These are phyloP conservation scores for Chaetomiaceae sp. DNA, from an alignment of 2,329 filamentous ascomycete genomes.

Conservation along the genomic window DNA sequence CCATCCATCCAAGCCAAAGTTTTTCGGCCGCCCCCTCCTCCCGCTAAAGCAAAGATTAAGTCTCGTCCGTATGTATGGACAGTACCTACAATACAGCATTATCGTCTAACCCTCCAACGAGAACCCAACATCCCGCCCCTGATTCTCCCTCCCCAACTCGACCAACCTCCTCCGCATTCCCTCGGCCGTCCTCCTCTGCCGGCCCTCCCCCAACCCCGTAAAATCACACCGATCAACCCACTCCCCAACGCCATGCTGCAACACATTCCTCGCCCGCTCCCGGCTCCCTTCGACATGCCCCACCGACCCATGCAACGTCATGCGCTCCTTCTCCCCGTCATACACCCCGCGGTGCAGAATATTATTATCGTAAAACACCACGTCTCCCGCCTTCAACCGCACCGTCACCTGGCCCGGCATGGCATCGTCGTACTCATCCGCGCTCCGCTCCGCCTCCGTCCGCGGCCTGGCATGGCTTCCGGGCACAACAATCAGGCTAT, in stretches of 20 bases:
- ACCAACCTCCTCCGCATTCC: constrained; percentile 61
- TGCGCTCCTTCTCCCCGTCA: constrained; percentile 52
- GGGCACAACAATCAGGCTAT: constrained; percentile 69
- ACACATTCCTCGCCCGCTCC: constrained; percentile 63
- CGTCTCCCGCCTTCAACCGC: constrained; percentile 65
- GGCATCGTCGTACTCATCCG: constrained; percentile 58
- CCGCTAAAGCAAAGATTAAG: too few species aligned
- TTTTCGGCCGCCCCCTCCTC: too few species aligned
- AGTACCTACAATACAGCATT: too few species aligned
- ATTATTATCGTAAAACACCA: constrained; percentile 87
- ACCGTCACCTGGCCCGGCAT: constrained; percentile 65
- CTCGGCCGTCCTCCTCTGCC: constrained; percentile 48
- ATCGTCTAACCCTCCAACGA: constrained; percentile 51
- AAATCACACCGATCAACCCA: constrained; percentile 63
- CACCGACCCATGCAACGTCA: constrained; percentile 70
- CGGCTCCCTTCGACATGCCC: constrained; percentile 54
- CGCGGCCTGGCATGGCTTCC: constrained; percentile 69
- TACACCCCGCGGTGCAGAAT: constrained; percentile 74
- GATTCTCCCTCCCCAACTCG: constrained; percentile 54
- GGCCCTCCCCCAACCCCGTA: constrained; percentile 37
- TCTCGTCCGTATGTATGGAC: too few species aligned
- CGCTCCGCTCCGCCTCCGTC: constrained; percentile 64
- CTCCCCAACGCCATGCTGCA: constrained; percentile 67
- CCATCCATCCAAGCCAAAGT: too few species aligned
- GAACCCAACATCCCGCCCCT: constrained; percentile 55